Conservation (phyloP, 306 rosid genomes). For the Prunus mongolica region DNA sequence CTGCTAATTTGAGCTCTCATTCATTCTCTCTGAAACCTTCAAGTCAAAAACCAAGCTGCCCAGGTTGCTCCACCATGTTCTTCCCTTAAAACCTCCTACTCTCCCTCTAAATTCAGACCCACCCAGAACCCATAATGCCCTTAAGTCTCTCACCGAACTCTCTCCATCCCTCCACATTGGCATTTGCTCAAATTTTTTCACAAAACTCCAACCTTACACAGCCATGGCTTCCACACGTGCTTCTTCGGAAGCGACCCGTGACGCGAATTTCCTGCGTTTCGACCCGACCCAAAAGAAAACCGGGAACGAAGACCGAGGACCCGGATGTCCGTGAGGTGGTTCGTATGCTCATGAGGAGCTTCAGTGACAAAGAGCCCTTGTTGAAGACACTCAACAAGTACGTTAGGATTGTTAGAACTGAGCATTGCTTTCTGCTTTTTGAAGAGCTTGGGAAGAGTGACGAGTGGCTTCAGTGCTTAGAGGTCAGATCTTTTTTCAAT, state of each 20-base stretch:
- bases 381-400: slow-evolving; percentile 69
- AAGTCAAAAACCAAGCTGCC: neutral
- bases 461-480: slow-evolving; percentile 89
- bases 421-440: slow-evolving; percentile 81
- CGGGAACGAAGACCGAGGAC: slow-evolving; percentile 15
- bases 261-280: slow-evolving; percentile 39
- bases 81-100: neutral
- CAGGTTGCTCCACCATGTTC: neutral
- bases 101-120: neutral
- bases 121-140: slow-evolving; percentile 21
- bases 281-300: slow-evolving; percentile 35
- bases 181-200: slow-evolving; percentile 22
- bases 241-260: neutral
- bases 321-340: slow-evolving; percentile 68
- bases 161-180: slow-evolving; percentile 22
- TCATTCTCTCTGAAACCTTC: neutral
- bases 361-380: slow-evolving; percentile 67
- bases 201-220: slow-evolving; percentile 9
- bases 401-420: slow-evolving; percentile 63
- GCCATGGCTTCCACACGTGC: slow-evolving; percentile 31
- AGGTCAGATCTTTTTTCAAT: slow-evolving; percentile 42
- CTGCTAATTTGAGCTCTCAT: no score
- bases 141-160: slow-evolving; percentile 19
- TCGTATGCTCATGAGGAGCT: slow-evolving; percentile 44
- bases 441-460: slow-evolving; percentile 72